Base-by-base conservation (phyloP, 1,284 basidiomycete species). In the Malassezia caprae region DNA sequence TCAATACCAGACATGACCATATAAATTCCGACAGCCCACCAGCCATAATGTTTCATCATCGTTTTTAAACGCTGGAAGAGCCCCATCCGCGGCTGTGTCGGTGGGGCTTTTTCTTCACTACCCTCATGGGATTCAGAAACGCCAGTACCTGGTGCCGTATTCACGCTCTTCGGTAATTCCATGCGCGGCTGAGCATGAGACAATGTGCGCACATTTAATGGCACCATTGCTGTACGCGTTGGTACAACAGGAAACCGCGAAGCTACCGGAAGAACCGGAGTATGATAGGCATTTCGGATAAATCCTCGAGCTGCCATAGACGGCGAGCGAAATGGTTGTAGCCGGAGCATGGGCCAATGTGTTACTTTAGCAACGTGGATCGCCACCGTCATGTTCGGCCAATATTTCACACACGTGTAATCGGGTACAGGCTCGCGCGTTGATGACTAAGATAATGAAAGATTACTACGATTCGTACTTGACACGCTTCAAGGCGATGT, bases 11-110 rank as follows among this genome's bases (percentile, higher is more conserved):
- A 62, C 12, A 65, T 56, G 19, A 61, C 49, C 6, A 68, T 46
- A 56, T 74, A 74, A n/a, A 74, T 61, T 26, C 60, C 70, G 0
- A 73, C 55, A 0, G 72, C 70, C 70, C 70, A 74, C 68, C 70
- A 73, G 23, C 72, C 72, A 43, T 74, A 74, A 13, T 64, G 61
- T n/a, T 58, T 58, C 28, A 61, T 64, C 19, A 73, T 61, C 48
- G 60, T 62, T 23, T 63, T 59, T n/a, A 73, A 53, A 4, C 68
- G 63, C 17, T 66, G 61, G 15, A 53, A 51, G 19, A 68, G 37
- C 15, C 37, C 37, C 37, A 39, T 39, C 3, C 58, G 48, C 19
- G 43, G 15, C 6, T 15, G 3, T 30, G 31, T 45, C 5, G 43
- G 27, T 15, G 43, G 43, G 15, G 8, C 11, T 12, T 30, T 2